phyloP scores from a whole-genome alignment of 805 yeast species.

The Hanseniaspora guilliermondii region DNA sequence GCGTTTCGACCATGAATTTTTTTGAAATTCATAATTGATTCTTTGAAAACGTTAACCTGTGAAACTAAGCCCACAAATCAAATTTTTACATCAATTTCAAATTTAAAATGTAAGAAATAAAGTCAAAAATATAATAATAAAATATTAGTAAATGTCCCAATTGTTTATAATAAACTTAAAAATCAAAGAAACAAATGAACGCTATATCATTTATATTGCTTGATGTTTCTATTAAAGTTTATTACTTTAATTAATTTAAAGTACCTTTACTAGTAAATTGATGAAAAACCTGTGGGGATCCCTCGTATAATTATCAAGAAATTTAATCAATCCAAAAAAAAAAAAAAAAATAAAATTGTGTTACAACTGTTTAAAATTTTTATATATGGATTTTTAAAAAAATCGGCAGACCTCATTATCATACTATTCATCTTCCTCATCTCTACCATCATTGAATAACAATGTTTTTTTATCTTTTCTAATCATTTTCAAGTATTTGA shows the following conservation, averaged over 20 bases:
- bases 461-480: constrained; percentile 2
- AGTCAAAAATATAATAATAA: not conserved
- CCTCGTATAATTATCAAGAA: too few relatives aligned
- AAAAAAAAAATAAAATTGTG: too few relatives aligned
- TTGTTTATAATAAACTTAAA: too few relatives aligned
- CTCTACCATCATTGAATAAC: constrained; percentile 10
- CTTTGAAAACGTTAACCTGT: not conserved
- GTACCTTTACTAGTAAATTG: too few relatives aligned
- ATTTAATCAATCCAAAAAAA: too few relatives aligned
- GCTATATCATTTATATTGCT: too few relatives aligned
- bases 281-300: too few relatives aligned
- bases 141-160: too few relatives aligned
- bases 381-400: not conserved
- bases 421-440: not conserved
- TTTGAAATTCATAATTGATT: not conserved
- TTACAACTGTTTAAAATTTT: too few relatives aligned
- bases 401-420: not conserved
- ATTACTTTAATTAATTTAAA: too few relatives aligned
- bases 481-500: not conserved
- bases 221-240: too few relatives aligned
- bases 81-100: not conserved
- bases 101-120: not conserved
- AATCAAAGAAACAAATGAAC: too few relatives aligned
- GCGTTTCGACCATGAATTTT: constrained; percentile 13
- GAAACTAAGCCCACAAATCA: not conserved